Evolutionary conservation across 176 grass and related monocot species (phyloP).

Genomic region (Aegilops umbellulata): DNA sequence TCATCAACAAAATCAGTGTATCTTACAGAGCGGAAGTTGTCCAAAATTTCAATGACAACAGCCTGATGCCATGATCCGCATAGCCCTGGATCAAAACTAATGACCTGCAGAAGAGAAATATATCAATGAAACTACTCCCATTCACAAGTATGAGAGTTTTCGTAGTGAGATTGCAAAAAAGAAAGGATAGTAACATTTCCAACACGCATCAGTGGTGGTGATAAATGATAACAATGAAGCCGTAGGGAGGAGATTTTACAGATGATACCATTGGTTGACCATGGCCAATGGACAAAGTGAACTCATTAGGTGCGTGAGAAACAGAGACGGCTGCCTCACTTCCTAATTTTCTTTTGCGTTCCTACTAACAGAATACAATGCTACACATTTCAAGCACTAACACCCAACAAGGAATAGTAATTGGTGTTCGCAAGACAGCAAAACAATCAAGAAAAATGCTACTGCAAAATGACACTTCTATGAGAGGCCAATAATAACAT

Average conservation of each 20-base stretch:
- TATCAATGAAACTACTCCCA: not conserved
- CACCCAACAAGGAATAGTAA: not conserved
- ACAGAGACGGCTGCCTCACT: not conserved
- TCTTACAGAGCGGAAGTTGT: constrained; percentile 39
- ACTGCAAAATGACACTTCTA: not conserved
- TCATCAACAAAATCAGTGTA: constrained; percentile 39
- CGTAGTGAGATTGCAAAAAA: constrained; percentile 4
- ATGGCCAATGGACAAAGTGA: not conserved
- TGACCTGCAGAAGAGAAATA: constrained; percentile 32
- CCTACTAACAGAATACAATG: constrained; percentile 20
- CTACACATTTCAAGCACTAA: not conserved
- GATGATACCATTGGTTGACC: not conserved
- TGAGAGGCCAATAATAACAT: constrained; percentile 4
- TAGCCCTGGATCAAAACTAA: constrained; percentile 38
- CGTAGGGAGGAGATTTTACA: not conserved
- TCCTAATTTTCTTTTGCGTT: not conserved
- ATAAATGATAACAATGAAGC: not conserved
- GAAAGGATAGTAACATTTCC: not conserved
- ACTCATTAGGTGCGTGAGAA: not conserved
- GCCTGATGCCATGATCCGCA: constrained; percentile 46
- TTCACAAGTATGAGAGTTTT: not conserved
- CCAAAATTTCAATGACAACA: constrained; percentile 31
- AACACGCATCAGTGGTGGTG: not conserved
- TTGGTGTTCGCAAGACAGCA: not conserved
- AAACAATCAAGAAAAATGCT: not conserved